Percentiles rank a stretch among this genome's conserved stretches.
These are phyloP conservation scores for Coemansia sp. DNA, from an alignment of 192 early-diverging fungal species.

Conservation along the genomic window DNA sequence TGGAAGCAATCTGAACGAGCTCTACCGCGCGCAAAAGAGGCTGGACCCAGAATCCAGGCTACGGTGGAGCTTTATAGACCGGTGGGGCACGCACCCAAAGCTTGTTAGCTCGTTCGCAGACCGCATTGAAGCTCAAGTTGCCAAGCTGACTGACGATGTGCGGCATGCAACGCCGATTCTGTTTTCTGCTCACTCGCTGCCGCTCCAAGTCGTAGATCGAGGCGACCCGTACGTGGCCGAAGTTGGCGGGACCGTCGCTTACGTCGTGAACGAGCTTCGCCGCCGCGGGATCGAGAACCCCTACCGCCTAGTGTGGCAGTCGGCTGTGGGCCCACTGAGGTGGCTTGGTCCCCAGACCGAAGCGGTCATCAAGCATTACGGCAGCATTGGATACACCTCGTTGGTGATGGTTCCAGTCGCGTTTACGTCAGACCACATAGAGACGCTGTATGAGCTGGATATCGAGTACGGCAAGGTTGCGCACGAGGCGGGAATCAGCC, in stretches of 20 bases:
- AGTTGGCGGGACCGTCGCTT: conserved; percentile 78
- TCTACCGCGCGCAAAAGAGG: conserved; percentile 62
- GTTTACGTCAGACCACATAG: conserved; percentile 95
- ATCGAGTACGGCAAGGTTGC: conserved; percentile 88
- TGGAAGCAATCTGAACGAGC: conserved; percentile 87
- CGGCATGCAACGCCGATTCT: conserved; percentile 76
- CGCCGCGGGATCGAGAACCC: conserved; percentile 71
- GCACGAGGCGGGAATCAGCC: conserved; percentile 73
- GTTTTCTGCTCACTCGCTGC: conserved; percentile 95
- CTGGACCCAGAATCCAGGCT: conserved; percentile 65
- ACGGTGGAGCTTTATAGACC: conserved; percentile 93
- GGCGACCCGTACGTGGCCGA: conserved; percentile 88
- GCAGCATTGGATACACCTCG: conserved; percentile 72
- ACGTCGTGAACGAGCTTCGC: conserved; percentile 68
- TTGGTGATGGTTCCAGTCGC: conserved; percentile 89
- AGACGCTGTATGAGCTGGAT: conserved; percentile 96
- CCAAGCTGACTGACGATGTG: conserved; percentile 63
- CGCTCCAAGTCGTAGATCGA: conserved; percentile 87
- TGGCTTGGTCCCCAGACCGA: conserved; percentile 93
- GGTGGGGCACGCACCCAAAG: conserved; percentile 86
- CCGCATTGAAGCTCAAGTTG: conserved; percentile 63
- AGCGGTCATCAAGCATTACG: conserved; percentile 73
- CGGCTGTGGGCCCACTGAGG: conserved; percentile 84
- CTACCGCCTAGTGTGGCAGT: conserved; percentile 92
- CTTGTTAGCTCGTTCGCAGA: conserved; percentile 80